Evolutionary conservation across 1,284 basidiomycete species (phyloP).

Genomic region (Ganoderma meredithae): DNA sequence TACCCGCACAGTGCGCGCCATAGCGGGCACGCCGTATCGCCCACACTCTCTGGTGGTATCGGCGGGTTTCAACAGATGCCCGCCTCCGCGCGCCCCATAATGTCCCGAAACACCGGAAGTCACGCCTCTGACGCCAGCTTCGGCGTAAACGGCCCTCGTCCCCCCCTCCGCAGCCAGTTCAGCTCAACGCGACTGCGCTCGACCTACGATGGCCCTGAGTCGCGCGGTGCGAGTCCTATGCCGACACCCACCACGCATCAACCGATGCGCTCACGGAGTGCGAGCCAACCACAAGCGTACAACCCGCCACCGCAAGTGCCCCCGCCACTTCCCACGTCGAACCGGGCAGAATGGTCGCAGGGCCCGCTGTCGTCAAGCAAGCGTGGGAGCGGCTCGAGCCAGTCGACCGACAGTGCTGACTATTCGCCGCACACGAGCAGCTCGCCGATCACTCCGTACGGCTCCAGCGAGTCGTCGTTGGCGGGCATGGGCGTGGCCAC

Average conservation of each 20-base stretch:
- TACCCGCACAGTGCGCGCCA: conserved; percentile 36
- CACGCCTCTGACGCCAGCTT: conserved; percentile 60
- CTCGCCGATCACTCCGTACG: conserved; percentile 84
- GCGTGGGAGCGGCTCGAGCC: conserved; percentile 80
- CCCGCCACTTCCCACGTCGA: conserved; percentile 64
- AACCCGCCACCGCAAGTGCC: conserved; percentile 57
- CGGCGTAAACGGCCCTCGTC: conserved; percentile 44
- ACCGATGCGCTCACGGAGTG: conserved; percentile 69
- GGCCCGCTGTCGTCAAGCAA: conserved; percentile 65
- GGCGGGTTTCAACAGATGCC: conserved; percentile 26
- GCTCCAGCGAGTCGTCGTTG: conserved; percentile 82
- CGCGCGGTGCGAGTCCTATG: conserved; percentile 35
- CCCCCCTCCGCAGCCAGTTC: conserved; percentile 71
- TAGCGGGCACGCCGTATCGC: conserved; percentile 34
- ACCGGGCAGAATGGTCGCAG: conserved; percentile 59
- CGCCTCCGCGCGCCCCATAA: conserved; percentile 48
- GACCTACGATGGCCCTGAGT: conserved; percentile 53
- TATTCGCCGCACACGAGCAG: conserved; percentile 82
- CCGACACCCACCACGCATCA: conserved; percentile 35
- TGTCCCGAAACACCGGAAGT: conserved; percentile 56
- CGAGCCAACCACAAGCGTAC: conserved; percentile 79
- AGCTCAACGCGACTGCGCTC: conserved; percentile 69
- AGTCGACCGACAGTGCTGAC: conserved; percentile 81
- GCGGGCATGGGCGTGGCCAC: conserved; percentile 56
- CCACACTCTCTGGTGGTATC: conserved; percentile 23